Percentiles rank a stretch among this genome's conserved stretches.
Evolutionary conservation across 176 grass and related monocot genomes (phyloP).

Genomic region (Zoysia japonica): DNA sequence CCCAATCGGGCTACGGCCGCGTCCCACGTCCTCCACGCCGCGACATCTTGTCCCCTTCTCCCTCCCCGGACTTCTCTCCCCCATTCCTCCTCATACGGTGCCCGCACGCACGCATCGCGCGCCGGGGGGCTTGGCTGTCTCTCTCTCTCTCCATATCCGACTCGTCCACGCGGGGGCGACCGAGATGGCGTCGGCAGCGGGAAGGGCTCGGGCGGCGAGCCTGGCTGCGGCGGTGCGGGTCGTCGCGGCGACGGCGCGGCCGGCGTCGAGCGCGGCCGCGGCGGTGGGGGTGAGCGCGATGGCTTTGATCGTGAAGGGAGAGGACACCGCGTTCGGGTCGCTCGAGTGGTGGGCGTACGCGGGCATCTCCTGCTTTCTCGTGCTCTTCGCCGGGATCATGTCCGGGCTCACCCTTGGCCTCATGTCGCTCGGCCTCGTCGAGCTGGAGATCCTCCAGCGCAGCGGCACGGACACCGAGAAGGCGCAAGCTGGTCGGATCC

Average conservation of each 20-base stretch:
- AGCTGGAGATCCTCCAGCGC: constrained; percentile 98
- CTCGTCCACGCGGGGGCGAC: constrained; percentile 21
- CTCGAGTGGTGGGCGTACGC: constrained; percentile 73
- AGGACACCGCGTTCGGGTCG: constrained; percentile 81
- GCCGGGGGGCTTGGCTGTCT: constrained; percentile 32
- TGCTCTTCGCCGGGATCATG: constrained; percentile 99
- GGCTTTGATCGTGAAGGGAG: constrained; percentile 43
- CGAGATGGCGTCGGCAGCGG: constrained; percentile 28
- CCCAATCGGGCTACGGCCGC: background rate
- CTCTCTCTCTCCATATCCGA: constrained; percentile 7
- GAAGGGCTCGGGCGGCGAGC: constrained; percentile 34
- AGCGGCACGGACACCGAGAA: constrained; percentile 86
- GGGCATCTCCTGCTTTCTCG: constrained; percentile 79
- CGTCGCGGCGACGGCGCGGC: constrained; percentile 57
- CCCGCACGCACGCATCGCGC: constrained; percentile 46
- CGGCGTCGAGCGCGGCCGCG: constrained; percentile 44
- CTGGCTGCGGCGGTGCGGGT: constrained; percentile 38
- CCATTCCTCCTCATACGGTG: constrained; percentile 15
- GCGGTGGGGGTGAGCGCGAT: constrained; percentile 35
- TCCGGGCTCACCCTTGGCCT: constrained; percentile 95
- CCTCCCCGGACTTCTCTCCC: background rate
- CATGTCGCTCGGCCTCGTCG: constrained; percentile 98
- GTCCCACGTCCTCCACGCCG: constrained; percentile 31
- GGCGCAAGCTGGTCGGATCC: constrained; percentile 78
- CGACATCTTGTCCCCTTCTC: constrained; percentile 32